Percentiles rank a stretch among this genome's conserved stretches.
phyloP scores from a whole-genome alignment of 202 grass and related monocot species.

The Panicum hallii region DNA sequence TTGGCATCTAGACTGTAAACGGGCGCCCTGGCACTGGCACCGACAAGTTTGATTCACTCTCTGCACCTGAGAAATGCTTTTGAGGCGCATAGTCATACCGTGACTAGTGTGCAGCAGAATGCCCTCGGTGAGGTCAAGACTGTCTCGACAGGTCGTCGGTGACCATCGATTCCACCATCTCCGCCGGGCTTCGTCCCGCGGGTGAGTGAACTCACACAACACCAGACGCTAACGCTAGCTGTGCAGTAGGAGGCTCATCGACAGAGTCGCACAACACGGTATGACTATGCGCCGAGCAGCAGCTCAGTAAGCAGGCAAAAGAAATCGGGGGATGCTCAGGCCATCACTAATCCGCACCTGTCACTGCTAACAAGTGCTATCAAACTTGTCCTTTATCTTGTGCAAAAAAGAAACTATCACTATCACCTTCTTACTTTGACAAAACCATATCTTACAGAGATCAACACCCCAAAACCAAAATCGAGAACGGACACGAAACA shows the following conservation, averaged over 20 bases:
- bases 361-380: background rate
- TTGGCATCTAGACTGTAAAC: background rate
- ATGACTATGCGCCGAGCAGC: background rate
- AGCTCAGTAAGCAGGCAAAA: constrained; percentile 26
- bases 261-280: background rate
- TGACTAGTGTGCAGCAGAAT: no score
- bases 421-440: constrained; percentile 36
- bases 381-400: constrained; percentile 6
- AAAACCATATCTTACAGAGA: constrained; percentile 54
- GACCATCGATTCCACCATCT: no score
- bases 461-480: constrained; percentile 33
- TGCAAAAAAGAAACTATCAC: background rate
- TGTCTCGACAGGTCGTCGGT: no score
- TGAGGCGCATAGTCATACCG: no score
- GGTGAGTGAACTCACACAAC: no score
- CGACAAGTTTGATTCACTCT: background rate
- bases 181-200: no score
- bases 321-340: constrained; percentile 6
- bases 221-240: no score
- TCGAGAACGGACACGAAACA: constrained; percentile 27
- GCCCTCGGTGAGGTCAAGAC: no score
- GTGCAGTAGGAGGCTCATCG: background rate
- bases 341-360: constrained; percentile 32
- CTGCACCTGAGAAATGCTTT: no score
- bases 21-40: background rate